Evolutionary conservation across 495 filamentous ascomycete species (phyloP).

Genomic region (Thozetella sp.): DNA sequence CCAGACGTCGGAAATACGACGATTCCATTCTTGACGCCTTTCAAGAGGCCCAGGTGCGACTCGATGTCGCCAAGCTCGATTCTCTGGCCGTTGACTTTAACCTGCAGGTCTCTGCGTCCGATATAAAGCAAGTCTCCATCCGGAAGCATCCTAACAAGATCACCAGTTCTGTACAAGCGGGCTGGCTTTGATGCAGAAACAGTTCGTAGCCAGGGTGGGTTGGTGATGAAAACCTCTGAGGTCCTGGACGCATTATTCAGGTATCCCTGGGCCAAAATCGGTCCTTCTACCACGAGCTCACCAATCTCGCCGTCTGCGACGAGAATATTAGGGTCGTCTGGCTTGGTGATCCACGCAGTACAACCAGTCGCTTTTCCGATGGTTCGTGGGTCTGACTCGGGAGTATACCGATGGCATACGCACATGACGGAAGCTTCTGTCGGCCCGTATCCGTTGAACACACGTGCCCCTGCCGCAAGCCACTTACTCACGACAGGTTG

Average conservation of each 20-base stretch:
- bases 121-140: slow-evolving; percentile 15
- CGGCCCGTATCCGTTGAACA: not conserved
- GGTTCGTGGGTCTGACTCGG: not conserved
- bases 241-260: not conserved
- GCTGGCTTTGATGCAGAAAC: not conserved
- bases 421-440: not conserved
- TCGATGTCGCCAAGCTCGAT: slow-evolving; percentile 21
- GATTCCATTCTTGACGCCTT: not conserved
- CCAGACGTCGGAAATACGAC: not conserved
- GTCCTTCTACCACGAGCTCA: not conserved
- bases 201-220: not conserved
- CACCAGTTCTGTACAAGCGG: not conserved
- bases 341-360: not conserved
- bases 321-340: not conserved
- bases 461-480: too few species aligned
- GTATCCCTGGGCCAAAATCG: not conserved
- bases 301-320: not conserved
- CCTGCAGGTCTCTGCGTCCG: slow-evolving; percentile 18
- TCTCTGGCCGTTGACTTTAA: slow-evolving; percentile 20
- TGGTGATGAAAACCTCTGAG: not conserved
- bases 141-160: not conserved
- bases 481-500: not conserved
- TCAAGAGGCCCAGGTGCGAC: not conserved
- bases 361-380: not conserved
- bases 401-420: not conserved